Conservation (phyloP, 2,329 filamentous ascomycete genomes). For the Colletotrichum siamense region DNA sequence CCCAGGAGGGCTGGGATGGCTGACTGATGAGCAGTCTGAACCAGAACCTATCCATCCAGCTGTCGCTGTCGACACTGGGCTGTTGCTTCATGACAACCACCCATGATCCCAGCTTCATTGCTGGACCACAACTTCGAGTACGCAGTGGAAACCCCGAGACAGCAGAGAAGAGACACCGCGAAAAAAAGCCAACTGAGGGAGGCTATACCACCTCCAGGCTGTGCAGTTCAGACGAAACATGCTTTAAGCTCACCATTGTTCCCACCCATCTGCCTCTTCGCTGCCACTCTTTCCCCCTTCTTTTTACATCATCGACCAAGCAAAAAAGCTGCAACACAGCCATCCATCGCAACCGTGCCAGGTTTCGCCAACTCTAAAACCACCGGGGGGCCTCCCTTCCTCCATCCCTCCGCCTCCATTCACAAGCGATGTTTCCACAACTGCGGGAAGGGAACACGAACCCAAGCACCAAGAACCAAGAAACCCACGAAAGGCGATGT, state of each 20-base stretch:
- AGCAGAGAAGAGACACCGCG: background rate
- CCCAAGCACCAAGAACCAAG: background rate
- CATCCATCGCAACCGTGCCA: background rate
- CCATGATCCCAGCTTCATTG: background rate
- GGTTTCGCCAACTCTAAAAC: background rate
- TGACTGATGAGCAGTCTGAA: background rate
- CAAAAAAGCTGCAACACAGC: background rate
- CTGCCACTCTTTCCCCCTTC: background rate
- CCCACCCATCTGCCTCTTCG: background rate
- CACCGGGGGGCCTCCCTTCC: background rate
- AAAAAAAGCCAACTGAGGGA: background rate
- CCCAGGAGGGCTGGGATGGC: background rate
- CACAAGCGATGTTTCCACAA: background rate
- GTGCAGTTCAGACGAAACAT: conserved; percentile 13
- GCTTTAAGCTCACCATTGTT: background rate
- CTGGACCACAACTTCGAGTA: background rate
- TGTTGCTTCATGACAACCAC: background rate
- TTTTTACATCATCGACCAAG: background rate
- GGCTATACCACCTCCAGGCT: background rate
- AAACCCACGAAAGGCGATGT: background rate
- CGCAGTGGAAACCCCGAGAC: background rate
- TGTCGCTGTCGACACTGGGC: background rate
- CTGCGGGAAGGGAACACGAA: background rate
- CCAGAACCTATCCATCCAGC: background rate
- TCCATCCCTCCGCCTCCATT: background rate